Conservation (phyloP, 2,329 filamentous ascomycete species). For the Alternaria gaisen region DNA sequence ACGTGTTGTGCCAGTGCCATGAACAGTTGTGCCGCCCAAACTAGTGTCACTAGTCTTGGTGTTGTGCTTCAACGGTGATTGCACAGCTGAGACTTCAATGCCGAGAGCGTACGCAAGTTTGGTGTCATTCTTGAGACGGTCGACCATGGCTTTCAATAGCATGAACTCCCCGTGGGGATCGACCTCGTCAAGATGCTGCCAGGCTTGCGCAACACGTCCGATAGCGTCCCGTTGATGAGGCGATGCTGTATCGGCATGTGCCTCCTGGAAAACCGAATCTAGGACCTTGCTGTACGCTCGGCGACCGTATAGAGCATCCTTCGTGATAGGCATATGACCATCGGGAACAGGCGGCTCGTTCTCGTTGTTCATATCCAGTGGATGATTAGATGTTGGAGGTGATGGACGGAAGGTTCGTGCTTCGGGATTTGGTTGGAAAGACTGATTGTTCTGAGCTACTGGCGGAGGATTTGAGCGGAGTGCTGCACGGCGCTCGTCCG, state of each 20-base stretch:
- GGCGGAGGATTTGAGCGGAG: constrained; percentile 42
- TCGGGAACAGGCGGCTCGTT: constrained; percentile 64
- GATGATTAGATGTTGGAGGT: constrained; percentile 43
- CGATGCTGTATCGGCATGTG: constrained; percentile 79
- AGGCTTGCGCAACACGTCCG: constrained; percentile 83
- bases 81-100: constrained; percentile 41
- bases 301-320: constrained; percentile 84
- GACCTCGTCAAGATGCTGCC: constrained; percentile 81
- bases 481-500: constrained; percentile 56
- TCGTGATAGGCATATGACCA: constrained; percentile 65
- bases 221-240: constrained; percentile 83
- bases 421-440: constrained; percentile 48
- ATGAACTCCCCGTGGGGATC: constrained; percentile 93
- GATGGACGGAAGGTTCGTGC: constrained; percentile 50
- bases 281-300: constrained; percentile 82
- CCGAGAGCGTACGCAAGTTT: constrained; percentile 65
- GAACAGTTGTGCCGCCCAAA: constrained; percentile 46
- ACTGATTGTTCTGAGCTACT: constrained; percentile 23
- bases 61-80: constrained; percentile 41
- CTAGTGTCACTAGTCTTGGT: constrained; percentile 45
- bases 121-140: constrained; percentile 74
- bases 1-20: constrained; percentile 46
- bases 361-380: constrained; percentile 61
- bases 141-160: constrained; percentile 78
- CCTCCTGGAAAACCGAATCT: constrained; percentile 83